Percentiles rank a stretch among this genome's conserved stretches.
Evolutionary conservation across 1,284 basidiomycete genomes (phyloP).

Genomic region (Ceratobasidium sp.): DNA sequence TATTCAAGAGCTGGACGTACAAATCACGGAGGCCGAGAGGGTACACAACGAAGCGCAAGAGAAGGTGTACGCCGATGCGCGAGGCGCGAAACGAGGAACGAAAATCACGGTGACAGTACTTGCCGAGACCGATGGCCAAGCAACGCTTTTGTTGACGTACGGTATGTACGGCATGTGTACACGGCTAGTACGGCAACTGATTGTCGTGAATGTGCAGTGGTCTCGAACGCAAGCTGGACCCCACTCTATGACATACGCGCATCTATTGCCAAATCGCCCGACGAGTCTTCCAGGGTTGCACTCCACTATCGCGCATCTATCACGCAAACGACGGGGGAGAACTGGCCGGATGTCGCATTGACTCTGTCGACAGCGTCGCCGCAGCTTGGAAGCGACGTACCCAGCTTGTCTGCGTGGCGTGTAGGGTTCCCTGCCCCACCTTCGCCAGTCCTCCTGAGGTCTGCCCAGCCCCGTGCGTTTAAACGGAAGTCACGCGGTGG

Average conservation of each 20-base stretch:
- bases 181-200: conserved; percentile 41
- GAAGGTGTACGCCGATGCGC: conserved; percentile 38
- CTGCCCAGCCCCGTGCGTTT: background rate
- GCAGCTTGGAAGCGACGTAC: conserved; percentile 49
- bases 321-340: conserved; percentile 50
- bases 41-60: conserved; percentile 38
- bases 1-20: conserved; percentile 32
- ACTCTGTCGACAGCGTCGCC: too few relatives aligned
- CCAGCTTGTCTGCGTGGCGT: conserved; percentile 43
- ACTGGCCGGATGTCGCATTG: conserved; percentile 49
- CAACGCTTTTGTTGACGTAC: conserved; percentile 27
- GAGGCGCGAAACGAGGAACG: conserved; percentile 46
- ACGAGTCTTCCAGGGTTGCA: conserved; percentile 40
- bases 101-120: conserved; percentile 48
- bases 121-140: conserved; percentile 46
- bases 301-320: conserved; percentile 52
- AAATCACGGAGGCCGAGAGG: conserved; percentile 44
- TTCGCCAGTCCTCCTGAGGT: background rate
- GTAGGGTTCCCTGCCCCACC: conserved; percentile 35
- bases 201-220: conserved; percentile 43
- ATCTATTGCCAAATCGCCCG: conserved; percentile 53
- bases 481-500: background rate
- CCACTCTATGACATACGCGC: conserved; percentile 52
- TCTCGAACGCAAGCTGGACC: too few relatives aligned
- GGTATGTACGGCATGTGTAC: conserved; percentile 43